Evolutionary conservation across 768 basidiomycete genomes (phyloP).

Genomic region (Termitomyces sp.): DNA sequence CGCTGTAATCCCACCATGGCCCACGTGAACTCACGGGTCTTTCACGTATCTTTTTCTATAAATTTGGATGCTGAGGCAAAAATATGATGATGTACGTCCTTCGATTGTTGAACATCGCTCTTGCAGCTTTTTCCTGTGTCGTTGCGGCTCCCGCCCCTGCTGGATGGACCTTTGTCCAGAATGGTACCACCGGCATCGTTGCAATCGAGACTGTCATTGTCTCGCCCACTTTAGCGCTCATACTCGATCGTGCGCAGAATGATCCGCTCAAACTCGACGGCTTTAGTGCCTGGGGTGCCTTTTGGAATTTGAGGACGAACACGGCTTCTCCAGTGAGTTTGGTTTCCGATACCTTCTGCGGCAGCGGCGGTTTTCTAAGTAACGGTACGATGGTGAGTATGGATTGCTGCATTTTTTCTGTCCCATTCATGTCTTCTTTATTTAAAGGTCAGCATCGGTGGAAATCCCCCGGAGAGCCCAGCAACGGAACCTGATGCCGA

Average conservation of each 20-base stretch:
- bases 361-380: slow-evolving; percentile 8
- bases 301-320: slow-evolving; percentile 9
- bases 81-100: background rate
- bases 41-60: background rate
- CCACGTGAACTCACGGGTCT: background rate
- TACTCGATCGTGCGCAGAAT: slow-evolving; percentile 5
- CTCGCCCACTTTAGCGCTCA: slow-evolving; percentile 7
- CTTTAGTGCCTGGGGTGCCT: slow-evolving; percentile 7
- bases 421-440: background rate
- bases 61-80: background rate
- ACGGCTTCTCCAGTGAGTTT: slow-evolving; percentile 4
- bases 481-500: slow-evolving; percentile 17
- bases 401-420: background rate
- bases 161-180: slow-evolving; percentile 9
- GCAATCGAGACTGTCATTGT: slow-evolving; percentile 4
- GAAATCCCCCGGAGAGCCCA: slow-evolving; percentile 21
- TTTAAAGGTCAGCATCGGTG: slow-evolving; percentile 24
- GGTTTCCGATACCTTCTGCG: slow-evolving; percentile 9
- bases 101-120: background rate
- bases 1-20: background rate
- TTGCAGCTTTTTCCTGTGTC: background rate
- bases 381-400: slow-evolving; percentile 9
- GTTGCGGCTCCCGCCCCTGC: background rate
- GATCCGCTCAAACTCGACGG: slow-evolving; percentile 7
- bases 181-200: slow-evolving; percentile 9